A percentile compares a stretch with the other conserved stretches of the same genome.
Evolutionary conservation across 495 filamentous ascomycete genomes (phyloP).

Genomic region (Terfezia claveryi): DNA sequence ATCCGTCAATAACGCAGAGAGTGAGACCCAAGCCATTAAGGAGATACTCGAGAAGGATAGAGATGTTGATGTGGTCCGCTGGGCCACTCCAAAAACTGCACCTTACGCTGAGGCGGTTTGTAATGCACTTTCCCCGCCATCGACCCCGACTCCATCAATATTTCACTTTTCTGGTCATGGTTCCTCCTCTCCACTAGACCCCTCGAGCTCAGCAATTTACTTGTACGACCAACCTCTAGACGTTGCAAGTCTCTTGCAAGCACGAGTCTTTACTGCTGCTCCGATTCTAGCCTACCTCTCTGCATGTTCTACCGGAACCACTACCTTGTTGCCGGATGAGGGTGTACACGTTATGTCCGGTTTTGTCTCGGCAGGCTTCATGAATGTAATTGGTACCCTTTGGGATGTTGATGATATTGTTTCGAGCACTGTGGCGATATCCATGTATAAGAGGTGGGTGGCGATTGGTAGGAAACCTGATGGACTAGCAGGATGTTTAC

Average conservation of each 20-base stretch:
- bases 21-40: neutral
- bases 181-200: neutral
- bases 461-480: neutral
- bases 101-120: neutral
- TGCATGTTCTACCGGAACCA: neutral
- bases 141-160: neutral
- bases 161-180: neutral
- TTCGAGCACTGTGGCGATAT: neutral
- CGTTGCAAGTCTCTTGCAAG: neutral
- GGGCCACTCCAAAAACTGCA: neutral
- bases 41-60: neutral
- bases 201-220: neutral
- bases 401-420: neutral
- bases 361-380: neutral
- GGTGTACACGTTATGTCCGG: neutral
- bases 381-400: neutral
- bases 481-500: neutral
- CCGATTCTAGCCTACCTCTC: neutral
- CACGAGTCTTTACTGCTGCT: neutral
- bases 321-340: neutral
- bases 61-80: neutral
- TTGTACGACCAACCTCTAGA: neutral
- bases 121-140: neutral
- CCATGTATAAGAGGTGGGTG: neutral
- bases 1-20: neutral